Percentiles rank a stretch among this genome's conserved stretches.
These are phyloP conservation scores for Aspergillus fijiensis DNA, from an alignment of 2,329 filamentous ascomycete species.

Conservation along the genomic window DNA sequence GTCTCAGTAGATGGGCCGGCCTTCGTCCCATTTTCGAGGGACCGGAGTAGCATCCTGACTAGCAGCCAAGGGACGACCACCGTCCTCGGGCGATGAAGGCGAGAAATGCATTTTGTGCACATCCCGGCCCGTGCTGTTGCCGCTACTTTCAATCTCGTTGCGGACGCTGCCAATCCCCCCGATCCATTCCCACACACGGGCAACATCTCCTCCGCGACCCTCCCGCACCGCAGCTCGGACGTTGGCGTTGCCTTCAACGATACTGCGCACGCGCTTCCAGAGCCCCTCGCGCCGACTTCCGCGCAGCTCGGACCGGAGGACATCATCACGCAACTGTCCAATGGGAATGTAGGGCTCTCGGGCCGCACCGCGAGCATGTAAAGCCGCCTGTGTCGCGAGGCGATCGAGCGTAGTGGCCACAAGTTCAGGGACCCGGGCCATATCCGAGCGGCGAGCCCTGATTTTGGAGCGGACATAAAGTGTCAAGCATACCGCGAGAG, in stretches of 20 bases:
- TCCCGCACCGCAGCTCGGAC: slow-evolving; percentile 75
- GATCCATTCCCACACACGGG: slow-evolving; percentile 68
- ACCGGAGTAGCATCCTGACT: slow-evolving; percentile 18
- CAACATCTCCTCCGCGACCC: slow-evolving; percentile 55
- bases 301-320: slow-evolving; percentile 78
- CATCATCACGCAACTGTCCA: slow-evolving; percentile 86
- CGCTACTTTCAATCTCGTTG: slow-evolving; percentile 31
- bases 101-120: slow-evolving; percentile 30
- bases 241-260: slow-evolving; percentile 93
- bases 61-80: slow-evolving; percentile 17
- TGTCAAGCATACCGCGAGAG: slow-evolving; percentile 46
- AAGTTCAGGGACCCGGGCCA: slow-evolving; percentile 73
- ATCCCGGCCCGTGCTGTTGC: slow-evolving; percentile 24
- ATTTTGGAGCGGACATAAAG: slow-evolving; percentile 67
- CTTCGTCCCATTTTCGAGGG: slow-evolving; percentile 42
- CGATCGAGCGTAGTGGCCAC: slow-evolving; percentile 82
- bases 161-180: slow-evolving; percentile 56
- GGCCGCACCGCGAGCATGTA: slow-evolving; percentile 65
- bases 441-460: slow-evolving; percentile 62
- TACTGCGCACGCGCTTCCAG: slow-evolving; percentile 77
- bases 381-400: slow-evolving; percentile 76
- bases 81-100: slow-evolving; percentile 22
- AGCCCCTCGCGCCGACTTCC: slow-evolving; percentile 73
- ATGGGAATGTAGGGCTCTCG: slow-evolving; percentile 81
- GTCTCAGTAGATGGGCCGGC: slow-evolving; percentile 42